Evolutionary conservation across 78 protist species (phyloP).

Genomic region (Isochrysis galbana): DNA sequence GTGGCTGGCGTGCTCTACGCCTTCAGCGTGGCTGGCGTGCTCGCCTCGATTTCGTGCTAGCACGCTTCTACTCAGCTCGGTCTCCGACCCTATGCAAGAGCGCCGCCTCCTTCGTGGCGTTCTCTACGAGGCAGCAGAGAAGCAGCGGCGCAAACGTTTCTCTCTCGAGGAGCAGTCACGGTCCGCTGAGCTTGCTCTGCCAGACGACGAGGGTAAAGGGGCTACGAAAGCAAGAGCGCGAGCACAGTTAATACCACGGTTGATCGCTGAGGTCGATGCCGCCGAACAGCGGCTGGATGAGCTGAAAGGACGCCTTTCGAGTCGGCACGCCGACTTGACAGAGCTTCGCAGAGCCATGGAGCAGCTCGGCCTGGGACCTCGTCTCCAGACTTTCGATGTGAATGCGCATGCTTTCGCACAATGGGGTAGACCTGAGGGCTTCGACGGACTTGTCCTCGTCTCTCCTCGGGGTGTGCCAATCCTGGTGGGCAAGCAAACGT

Average conservation of each 20-base stretch:
- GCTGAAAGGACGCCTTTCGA: neutral
- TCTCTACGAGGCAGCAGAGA: neutral
- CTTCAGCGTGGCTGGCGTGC: too few species aligned
- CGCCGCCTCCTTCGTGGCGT: neutral
- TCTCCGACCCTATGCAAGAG: too few species aligned
- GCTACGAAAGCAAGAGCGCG: neutral
- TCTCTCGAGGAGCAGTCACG: neutral
- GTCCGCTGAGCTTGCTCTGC: neutral
- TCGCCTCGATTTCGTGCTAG: too few species aligned
- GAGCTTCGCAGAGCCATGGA: neutral
- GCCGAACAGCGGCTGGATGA: neutral
- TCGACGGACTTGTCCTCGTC: neutral
- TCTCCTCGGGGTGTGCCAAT: neutral
- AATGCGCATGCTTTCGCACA: neutral
- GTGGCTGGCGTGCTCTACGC: too few species aligned
- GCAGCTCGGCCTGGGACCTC: neutral
- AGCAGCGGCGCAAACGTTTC: neutral
- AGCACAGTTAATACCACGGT: neutral
- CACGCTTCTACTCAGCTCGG: too few species aligned
- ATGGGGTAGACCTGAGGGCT: neutral
- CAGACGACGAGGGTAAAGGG: neutral
- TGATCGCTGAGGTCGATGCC: neutral
- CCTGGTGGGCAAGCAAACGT: neutral
- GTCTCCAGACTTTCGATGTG: neutral
- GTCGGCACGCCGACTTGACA: neutral